Percentiles rank a stretch among this genome's conserved stretches.
Evolutionary conservation across 257 asterid genomes (phyloP).

Genomic region (Datura wrightii): DNA sequence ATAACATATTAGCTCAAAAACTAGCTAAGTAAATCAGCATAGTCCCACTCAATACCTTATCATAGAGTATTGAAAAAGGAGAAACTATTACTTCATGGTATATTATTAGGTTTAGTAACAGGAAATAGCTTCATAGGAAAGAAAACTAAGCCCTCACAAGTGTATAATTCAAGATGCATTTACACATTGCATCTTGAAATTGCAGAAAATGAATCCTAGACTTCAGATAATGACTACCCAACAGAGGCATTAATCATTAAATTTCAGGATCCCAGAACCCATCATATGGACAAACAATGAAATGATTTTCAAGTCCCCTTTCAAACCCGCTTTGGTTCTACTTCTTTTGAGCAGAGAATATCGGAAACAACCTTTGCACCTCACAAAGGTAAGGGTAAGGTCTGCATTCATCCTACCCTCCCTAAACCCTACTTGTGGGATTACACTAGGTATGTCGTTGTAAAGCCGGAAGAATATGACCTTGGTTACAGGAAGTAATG

Average conservation of each 20-base stretch:
- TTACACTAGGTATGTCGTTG: neutral
- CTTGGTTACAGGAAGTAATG: slow-evolving; percentile 95
- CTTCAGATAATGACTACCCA: slow-evolving; percentile 26
- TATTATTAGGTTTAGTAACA: slow-evolving; percentile 10
- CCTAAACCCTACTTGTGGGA: too few relatives aligned
- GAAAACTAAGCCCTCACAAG: slow-evolving; percentile 1
- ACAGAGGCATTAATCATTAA: neutral
- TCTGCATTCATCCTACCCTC: too few relatives aligned
- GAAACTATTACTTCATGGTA: neutral
- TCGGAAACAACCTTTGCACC: too few relatives aligned
- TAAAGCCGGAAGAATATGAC: slow-evolving; percentile 43
- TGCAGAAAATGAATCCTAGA: slow-evolving; percentile 17
- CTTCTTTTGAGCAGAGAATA: too few relatives aligned
- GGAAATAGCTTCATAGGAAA: neutral
- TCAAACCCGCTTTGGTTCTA: neutral
- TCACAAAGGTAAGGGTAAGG: too few relatives aligned
- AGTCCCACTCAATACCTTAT: slow-evolving; percentile 16
- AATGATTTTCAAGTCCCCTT: slow-evolving; percentile 21
- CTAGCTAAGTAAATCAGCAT: slow-evolving; percentile 13
- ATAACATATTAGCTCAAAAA: neutral
- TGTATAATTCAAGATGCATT: slow-evolving; percentile 14
- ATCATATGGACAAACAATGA: slow-evolving; percentile 1
- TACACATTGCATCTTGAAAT: neutral
- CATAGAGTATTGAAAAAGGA: neutral
- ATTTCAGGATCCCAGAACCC: slow-evolving; percentile 18